These are phyloP conservation scores for Tolypocladium tropicale DNA, from an alignment of 2,329 filamentous ascomycete genomes.

Conservation along the genomic window DNA sequence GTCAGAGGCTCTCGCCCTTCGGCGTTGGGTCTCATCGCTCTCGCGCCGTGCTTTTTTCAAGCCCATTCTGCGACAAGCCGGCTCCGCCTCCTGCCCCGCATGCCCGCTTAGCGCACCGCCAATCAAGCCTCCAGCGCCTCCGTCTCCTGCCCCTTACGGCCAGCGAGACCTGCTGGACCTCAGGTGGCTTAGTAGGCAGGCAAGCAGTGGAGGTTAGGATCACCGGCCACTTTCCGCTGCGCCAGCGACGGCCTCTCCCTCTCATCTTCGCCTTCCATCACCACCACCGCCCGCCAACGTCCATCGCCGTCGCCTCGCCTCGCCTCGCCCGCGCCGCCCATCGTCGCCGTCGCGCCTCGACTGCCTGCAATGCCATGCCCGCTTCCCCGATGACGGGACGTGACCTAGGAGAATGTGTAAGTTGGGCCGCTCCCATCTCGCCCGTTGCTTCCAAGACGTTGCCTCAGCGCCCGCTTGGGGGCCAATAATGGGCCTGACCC, in stretches of 20 bases:
- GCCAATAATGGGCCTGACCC: constrained; percentile 4
- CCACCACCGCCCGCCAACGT: not conserved
- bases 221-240: not conserved
- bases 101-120: constrained; percentile 2
- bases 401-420: constrained; percentile 34
- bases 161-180: not conserved
- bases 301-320: not conserved
- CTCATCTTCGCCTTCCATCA: not conserved
- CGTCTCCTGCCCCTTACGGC: not conserved
- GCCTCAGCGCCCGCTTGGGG: not conserved
- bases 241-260: not conserved
- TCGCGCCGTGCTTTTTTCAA: not conserved
- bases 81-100: not conserved
- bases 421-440: constrained; percentile 10
- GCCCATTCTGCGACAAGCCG: not conserved
- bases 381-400: constrained; percentile 21
- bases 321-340: not conserved
- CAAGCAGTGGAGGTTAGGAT: no score
- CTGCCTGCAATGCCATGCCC: constrained; percentile 22
- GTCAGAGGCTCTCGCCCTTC: not conserved
- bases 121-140: constrained; percentile 3
- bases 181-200: no score
- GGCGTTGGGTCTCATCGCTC: not conserved
- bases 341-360: constrained; percentile 2
- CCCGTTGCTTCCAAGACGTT: constrained; percentile 1